phyloP scores from a whole-genome alignment of 257 asterid species.

The Capsicum baccatum region DNA sequence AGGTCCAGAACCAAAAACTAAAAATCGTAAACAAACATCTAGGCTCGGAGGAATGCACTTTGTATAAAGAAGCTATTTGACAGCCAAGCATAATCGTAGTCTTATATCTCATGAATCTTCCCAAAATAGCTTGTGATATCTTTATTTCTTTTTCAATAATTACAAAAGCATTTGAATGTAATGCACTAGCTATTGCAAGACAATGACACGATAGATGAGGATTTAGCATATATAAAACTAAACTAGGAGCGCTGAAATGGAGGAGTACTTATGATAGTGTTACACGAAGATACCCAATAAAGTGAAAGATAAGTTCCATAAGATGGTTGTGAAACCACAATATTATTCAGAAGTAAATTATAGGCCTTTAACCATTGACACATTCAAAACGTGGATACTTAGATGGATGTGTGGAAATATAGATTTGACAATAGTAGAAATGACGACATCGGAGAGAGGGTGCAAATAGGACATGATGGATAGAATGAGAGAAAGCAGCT shows the following conservation, averaged over 20 bases:
- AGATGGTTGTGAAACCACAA: not conserved
- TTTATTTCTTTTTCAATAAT: not conserved
- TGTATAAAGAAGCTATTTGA: not conserved
- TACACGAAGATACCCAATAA: not conserved
- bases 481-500: not conserved
- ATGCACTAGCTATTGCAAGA: constrained; percentile 19
- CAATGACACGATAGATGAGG: not conserved
- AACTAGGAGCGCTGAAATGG: not conserved
- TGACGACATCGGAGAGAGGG: not conserved
- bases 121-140: not conserved
- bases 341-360: not conserved
- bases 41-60: not conserved
- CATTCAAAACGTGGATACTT: not conserved
- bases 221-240: not conserved
- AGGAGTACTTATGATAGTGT: not conserved
- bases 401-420: not conserved
- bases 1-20: not conserved
- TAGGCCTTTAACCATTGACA: not conserved
- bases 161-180: not conserved
- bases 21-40: not conserved
- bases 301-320: not conserved
- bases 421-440: not conserved
- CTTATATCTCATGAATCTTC: not conserved
- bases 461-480: not conserved
- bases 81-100: not conserved